Evolutionary conservation across 768 basidiomycete species (phyloP).

Genomic region (Dentipellis fragilis): DNA sequence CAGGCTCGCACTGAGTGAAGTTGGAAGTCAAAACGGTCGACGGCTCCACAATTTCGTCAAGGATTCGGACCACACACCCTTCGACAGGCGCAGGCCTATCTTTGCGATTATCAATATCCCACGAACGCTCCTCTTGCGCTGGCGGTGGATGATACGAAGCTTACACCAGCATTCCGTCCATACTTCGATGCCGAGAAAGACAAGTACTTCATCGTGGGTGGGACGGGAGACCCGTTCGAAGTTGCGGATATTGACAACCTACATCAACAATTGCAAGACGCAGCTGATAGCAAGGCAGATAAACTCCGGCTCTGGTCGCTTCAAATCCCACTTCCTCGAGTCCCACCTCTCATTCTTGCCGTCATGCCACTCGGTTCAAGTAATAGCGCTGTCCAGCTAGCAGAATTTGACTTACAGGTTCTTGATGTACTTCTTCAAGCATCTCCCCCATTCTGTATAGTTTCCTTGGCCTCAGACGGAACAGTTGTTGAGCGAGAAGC

Average conservation of each 20-base stretch:
- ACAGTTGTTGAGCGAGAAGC: slow-evolving; percentile 22
- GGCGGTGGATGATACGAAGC: slow-evolving; percentile 28
- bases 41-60: slow-evolving; percentile 16
- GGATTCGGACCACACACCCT: slow-evolving; percentile 16
- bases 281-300: slow-evolving; percentile 11
- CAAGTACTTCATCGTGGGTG: slow-evolving; percentile 19
- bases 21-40: slow-evolving; percentile 12
- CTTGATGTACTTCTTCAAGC: slow-evolving; percentile 18
- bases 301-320: slow-evolving; percentile 27
- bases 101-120: slow-evolving; percentile 10
- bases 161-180: slow-evolving; percentile 15
- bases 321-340: slow-evolving; percentile 21
- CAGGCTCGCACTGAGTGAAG: slow-evolving; percentile 10
- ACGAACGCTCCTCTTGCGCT: slow-evolving; percentile 17
- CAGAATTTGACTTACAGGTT: slow-evolving; percentile 9
- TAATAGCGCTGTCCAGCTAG: slow-evolving; percentile 14
- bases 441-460: slow-evolving; percentile 13
- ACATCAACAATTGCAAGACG: slow-evolving; percentile 6
- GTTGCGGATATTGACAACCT: slow-evolving; percentile 17
- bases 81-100: slow-evolving; percentile 11
- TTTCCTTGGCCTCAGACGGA: slow-evolving; percentile 27
- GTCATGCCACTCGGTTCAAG: slow-evolving; percentile 20
- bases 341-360: slow-evolving; percentile 26
- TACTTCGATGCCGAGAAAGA: slow-evolving; percentile 17
- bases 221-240: slow-evolving; percentile 13